Percentiles rank a stretch among this genome's conserved stretches.
Evolutionary conservation across 208 protist genomes (phyloP).

Genomic region (Wallacemonas sp.): DNA sequence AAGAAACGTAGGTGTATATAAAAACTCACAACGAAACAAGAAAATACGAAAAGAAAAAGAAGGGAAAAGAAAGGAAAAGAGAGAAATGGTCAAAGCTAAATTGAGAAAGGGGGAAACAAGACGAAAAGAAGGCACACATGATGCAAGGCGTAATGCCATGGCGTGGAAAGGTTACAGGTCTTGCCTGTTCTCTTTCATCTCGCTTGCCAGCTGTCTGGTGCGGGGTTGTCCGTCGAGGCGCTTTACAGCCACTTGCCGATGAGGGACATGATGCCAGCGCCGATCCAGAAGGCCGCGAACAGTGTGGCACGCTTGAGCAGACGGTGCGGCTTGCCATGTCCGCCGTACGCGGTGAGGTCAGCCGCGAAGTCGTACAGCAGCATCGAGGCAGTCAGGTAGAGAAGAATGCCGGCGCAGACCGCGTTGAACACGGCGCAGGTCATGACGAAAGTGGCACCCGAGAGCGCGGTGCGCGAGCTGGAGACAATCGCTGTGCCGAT

Average conservation of each 20-base stretch:
- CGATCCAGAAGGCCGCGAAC: constrained; percentile 15
- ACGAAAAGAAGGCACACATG: background rate
- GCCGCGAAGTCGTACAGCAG: constrained; percentile 60
- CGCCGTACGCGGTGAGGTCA: constrained; percentile 24
- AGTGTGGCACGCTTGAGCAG: background rate
- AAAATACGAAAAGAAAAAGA: constrained; percentile 24
- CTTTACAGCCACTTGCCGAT: constrained; percentile 24
- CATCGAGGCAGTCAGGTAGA: constrained; percentile 62
- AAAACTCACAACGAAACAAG: constrained; percentile 13
- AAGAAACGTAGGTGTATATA: constrained; percentile 16
- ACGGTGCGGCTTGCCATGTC: background rate
- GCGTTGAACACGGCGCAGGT: constrained; percentile 50
- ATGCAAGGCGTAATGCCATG: too few species aligned
- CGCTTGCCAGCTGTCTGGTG: too few species aligned
- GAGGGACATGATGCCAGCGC: constrained; percentile 13
- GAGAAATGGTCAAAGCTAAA: background rate
- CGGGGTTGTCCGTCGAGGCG: too few species aligned
- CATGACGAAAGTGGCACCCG: constrained; percentile 34
- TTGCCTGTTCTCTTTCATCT: too few species aligned
- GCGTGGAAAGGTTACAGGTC: too few species aligned
- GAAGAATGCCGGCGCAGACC: constrained; percentile 60
- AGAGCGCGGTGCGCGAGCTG: constrained; percentile 27
- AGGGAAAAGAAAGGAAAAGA: constrained; percentile 6
- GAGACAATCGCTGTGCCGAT: constrained; percentile 34
- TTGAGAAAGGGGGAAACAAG: too few species aligned